Conservation (phyloP, 179 eudicot genomes). For the Beta lomatogona region DNA sequence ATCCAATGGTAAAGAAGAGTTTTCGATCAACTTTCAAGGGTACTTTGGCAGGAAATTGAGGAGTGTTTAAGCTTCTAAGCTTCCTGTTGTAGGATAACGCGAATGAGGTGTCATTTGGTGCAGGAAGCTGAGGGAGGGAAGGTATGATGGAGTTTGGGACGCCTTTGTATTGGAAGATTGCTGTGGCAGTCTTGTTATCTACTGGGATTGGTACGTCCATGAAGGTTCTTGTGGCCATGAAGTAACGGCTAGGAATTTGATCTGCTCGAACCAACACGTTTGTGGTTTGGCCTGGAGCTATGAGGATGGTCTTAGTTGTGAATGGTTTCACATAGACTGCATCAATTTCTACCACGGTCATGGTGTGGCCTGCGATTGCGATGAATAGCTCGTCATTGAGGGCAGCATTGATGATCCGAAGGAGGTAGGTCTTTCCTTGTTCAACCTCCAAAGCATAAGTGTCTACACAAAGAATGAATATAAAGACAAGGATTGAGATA, state of each 20-base stretch:
- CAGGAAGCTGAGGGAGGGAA: constrained; percentile 44
- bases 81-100: constrained; percentile 41
- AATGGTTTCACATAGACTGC: constrained; percentile 64
- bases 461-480: constrained; percentile 30
- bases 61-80: constrained; percentile 54
- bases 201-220: constrained; percentile 53
- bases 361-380: constrained; percentile 50
- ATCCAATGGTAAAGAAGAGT: constrained; percentile 45
- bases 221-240: constrained; percentile 54
- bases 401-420: constrained; percentile 57
- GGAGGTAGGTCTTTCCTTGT: constrained; percentile 53
- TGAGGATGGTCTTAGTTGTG: constrained; percentile 41
- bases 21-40: constrained; percentile 47
- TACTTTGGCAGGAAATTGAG: constrained; percentile 54
- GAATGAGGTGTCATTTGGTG: constrained; percentile 44
- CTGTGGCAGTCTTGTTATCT: constrained; percentile 60
- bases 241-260: constrained; percentile 46
- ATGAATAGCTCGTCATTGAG: constrained; percentile 64
- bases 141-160: constrained; percentile 47
- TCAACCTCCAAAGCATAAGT: constrained; percentile 55
- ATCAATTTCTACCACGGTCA: constrained; percentile 59
- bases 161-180: constrained; percentile 58
- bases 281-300: constrained; percentile 63
- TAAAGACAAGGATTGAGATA: neutral
- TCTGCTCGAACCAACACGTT: constrained; percentile 50